A percentile compares a stretch with the other conserved stretches of the same genome.
These are phyloP conservation scores for Phytophthora palmivora DNA, from an alignment of 352 stramenopile species.

Conservation along the genomic window DNA sequence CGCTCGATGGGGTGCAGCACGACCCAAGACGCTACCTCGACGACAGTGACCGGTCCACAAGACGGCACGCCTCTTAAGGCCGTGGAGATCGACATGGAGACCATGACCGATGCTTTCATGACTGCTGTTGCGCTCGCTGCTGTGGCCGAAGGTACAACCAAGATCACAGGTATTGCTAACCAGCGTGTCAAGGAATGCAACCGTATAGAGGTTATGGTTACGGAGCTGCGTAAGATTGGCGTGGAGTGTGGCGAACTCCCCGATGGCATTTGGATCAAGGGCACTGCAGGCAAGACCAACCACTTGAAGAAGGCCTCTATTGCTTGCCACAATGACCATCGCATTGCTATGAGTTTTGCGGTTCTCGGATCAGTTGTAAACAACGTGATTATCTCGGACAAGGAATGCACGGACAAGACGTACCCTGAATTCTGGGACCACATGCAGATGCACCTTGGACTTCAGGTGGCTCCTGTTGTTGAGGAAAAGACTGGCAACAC, in stretches of 20 bases:
- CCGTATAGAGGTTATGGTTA: slow-evolving; percentile 98
- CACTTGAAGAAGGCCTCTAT: slow-evolving; percentile 71
- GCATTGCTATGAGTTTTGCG: slow-evolving; percentile 98
- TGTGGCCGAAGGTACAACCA: slow-evolving; percentile 95
- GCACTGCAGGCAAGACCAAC: slow-evolving; percentile 54
- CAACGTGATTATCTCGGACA: slow-evolving; percentile 97
- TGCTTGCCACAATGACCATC: slow-evolving; percentile 97
- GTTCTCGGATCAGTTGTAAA: slow-evolving; percentile 91
- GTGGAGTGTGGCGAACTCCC: slow-evolving; percentile 79
- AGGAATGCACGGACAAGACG: slow-evolving; percentile 98
- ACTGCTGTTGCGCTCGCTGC: slow-evolving; percentile 95
- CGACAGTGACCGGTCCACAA: slow-evolving; percentile 80
- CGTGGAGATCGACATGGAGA: slow-evolving; percentile 96
- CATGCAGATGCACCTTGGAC: slow-evolving; percentile 65
- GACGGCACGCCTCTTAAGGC: slow-evolving; percentile 75
- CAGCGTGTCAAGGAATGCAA: slow-evolving; percentile 99
- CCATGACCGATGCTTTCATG: slow-evolving; percentile 99
- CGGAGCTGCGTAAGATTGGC: slow-evolving; percentile 95
- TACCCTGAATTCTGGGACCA: slow-evolving; percentile 97
- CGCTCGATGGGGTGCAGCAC: slow-evolving; percentile 82
- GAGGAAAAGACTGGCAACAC: slow-evolving; percentile 21
- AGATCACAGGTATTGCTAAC: slow-evolving; percentile 98
- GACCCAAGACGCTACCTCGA: slow-evolving; percentile 64
- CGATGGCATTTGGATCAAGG: slow-evolving; percentile 84
- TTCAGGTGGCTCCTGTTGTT: slow-evolving; percentile 61